A percentile compares a stretch with the other conserved stretches of the same genome.
phyloP scores from a whole-genome alignment of 169 alveolate species.

The Cryptosporidium andersoni region DNA sequence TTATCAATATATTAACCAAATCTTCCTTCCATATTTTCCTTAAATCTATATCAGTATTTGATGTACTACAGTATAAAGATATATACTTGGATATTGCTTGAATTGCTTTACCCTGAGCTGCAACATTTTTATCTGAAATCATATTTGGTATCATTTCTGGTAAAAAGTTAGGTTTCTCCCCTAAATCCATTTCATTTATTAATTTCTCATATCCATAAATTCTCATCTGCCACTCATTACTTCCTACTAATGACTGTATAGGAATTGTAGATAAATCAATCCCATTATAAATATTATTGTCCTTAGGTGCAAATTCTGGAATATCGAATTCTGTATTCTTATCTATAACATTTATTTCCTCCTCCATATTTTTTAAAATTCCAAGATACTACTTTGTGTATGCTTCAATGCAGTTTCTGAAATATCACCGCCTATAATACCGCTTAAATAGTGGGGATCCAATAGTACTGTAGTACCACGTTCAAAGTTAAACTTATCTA shows the following conservation, averaged over 20 bases:
- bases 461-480: too few relatives aligned
- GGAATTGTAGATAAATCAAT: conserved; percentile 20
- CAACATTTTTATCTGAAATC: conserved; percentile 43
- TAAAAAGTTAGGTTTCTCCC: background rate
- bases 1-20: conserved; percentile 24
- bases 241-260: conserved; percentile 3
- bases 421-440: too few relatives aligned
- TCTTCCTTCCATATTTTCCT: conserved; percentile 18
- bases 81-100: conserved; percentile 11
- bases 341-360: background rate
- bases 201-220: conserved; percentile 40
- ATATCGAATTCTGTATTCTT: background rate
- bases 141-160: background rate
- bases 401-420: too few relatives aligned
- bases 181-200: conserved; percentile 41
- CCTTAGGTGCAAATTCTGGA: conserved; percentile 8
- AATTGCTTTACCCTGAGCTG: conserved; percentile 31
- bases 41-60: background rate
- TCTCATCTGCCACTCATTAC: conserved; percentile 68
- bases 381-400: too few relatives aligned
- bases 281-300: conserved; percentile 1
- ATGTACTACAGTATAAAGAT: background rate
- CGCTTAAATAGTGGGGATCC: too few relatives aligned
- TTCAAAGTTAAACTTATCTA: too few relatives aligned
- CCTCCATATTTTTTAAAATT: background rate